These are phyloP conservation scores for Dalbergia cultrata DNA, from an alignment of 306 rosid species.

Conservation along the genomic window DNA sequence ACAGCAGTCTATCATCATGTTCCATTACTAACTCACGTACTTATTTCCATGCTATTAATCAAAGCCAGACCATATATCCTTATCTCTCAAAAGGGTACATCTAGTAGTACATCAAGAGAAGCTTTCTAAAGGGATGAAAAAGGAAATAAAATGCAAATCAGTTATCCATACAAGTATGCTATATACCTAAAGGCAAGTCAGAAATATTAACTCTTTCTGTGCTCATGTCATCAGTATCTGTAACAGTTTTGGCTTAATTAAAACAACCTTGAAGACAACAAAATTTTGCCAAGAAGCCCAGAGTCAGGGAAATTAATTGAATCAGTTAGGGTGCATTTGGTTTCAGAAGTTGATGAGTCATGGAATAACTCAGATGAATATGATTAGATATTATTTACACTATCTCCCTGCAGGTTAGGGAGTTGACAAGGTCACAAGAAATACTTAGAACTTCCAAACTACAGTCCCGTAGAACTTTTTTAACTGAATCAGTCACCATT, in stretches of 20 bases:
- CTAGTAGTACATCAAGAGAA: background rate
- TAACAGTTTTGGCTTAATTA: background rate
- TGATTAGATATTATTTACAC: slow-evolving; percentile 13
- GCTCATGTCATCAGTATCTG: background rate
- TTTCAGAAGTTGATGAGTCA: background rate
- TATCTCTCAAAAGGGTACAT: background rate
- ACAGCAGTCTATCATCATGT: background rate
- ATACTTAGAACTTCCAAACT: slow-evolving; percentile 18
- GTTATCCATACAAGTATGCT: slow-evolving; percentile 1
- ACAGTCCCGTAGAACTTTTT: background rate
- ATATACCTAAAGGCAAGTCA: slow-evolving; percentile 6
- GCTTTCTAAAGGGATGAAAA: slow-evolving; percentile 7
- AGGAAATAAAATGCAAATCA: background rate
- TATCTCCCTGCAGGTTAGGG: slow-evolving; percentile 10
- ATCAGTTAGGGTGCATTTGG: background rate
- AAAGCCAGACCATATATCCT: background rate
- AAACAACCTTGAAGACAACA: slow-evolving; percentile 20
- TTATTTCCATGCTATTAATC: background rate
- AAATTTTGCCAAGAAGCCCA: slow-evolving; percentile 24
- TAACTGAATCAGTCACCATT: slow-evolving; percentile 18
- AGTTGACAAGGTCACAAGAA: slow-evolving; percentile 19
- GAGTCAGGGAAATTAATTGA: slow-evolving; percentile 26
- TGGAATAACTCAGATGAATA: slow-evolving; percentile 24
- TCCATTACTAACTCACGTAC: background rate
- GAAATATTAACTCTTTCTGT: slow-evolving; percentile 13